Evolutionary conservation across 306 rosid genomes (phyloP).

Genomic region (Echinosophora koreensis): DNA sequence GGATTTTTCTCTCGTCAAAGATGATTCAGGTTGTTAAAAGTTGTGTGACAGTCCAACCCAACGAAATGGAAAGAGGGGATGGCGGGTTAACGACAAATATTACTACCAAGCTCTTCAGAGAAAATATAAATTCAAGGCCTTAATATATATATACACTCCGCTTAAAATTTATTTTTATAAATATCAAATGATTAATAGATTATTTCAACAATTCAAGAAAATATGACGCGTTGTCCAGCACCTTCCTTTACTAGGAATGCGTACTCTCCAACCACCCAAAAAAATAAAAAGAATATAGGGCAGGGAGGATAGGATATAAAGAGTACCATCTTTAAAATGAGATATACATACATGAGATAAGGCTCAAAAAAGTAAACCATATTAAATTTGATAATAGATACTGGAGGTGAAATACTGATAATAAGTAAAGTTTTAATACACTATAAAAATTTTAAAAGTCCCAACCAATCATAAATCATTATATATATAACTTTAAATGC

Average conservation of each 20-base stretch:
- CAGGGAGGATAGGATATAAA: neutral
- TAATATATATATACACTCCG: neutral
- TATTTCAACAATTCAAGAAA: neutral
- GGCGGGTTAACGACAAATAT: no score
- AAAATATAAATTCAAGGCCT: no score
- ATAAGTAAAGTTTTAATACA: neutral
- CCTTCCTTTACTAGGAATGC: slow-evolving; percentile 1
- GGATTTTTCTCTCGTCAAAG: neutral
- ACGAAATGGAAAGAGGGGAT: neutral
- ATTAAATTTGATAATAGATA: slow-evolving; percentile 7
- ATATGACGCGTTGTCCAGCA: neutral
- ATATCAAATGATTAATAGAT: neutral
- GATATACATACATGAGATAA: neutral
- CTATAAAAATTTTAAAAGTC: no score
- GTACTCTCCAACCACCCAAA: neutral
- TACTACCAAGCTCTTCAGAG: no score
- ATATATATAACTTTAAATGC: no score
- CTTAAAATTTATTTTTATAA: neutral
- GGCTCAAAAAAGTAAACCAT: neutral
- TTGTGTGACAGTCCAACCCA: neutral
- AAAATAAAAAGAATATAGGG: neutral
- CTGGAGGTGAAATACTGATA: slow-evolving; percentile 1
- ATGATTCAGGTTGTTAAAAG: neutral
- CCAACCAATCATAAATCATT: no score
- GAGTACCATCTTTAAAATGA: neutral